Evolutionary conservation across 257 asterid species (phyloP), one percentile per base, ranked within the genome.

Genomic region (Jasminum sambac): DNA sequence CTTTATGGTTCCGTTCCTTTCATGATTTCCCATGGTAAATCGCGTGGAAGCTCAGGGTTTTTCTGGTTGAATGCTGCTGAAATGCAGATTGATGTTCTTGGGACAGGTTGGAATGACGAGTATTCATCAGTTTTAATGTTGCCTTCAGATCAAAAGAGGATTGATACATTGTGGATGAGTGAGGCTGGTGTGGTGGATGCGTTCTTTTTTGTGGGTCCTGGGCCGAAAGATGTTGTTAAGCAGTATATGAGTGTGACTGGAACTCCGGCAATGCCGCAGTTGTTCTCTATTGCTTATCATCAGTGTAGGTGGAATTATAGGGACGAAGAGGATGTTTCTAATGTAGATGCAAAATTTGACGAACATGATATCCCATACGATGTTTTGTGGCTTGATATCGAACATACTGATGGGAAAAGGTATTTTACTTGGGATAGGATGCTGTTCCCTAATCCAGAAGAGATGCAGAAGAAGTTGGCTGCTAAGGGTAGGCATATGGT

Each of bases 51-150:
- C 72, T 87, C 98, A 0, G 99, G 99, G 1, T 95, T 95, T 75
- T 95, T 95, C 84, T 95, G 97, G 99, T 80, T 95, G 76, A 95
- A 88, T 83, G 96, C 98, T 80, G 99, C 99, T 57, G 99, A 95
- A 79, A 95, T 95, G 99, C 99, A 95, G 93, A 91, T 95, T 80
- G 99, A 95, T 82, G 94, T 95, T 26, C 61, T 95, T 67, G 96
- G 87, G 17, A 76, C 80, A 0, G 96, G 92, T 10, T 89, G 98
- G 98, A 83, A 88, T 72, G 84, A 86, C 40, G 91, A 88, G 72
- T 77, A 44, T 67, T 78, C 80, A 11, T 81, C 90, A 1, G 84
- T 84, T 52, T 80, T 86, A 61, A 78, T 44, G 89, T 72, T 88
- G 77, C 96, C 96, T 70, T 84, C 83, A 44, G 90, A 89, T 75